Evolutionary conservation across 108 stramenopile genomes (phyloP), one percentile per base, ranked within the genome.

Genomic region (Pelagomonas calceolata): DNA sequence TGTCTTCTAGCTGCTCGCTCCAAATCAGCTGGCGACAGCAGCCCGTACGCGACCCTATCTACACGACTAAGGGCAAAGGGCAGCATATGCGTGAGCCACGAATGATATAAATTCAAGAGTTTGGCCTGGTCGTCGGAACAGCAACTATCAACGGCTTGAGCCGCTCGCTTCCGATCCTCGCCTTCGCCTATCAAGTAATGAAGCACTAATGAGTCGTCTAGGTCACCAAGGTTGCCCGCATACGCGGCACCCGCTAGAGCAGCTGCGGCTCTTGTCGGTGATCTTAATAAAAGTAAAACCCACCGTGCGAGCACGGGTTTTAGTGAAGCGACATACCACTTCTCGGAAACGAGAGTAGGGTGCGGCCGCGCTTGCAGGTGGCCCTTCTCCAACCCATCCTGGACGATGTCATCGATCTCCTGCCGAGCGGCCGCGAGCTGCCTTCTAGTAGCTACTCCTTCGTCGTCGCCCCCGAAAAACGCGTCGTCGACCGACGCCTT

Each of bases 31-130:
- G 32, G 66, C n/a, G 30, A 70, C 30, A 80, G 67, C 21, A 80
- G 60, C 9, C 80, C 80, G 43, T 69, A 80, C 7, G 67, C n/a
- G 14, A 80, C 80, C 37, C 80, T 73, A 44, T 80, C 73, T 34
- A 80, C 60, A 32, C 77, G 77, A 32, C 35, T 32, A 68, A 80
- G 63, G 15, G 68, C 72, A 45, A 77, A 76, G 35, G 80, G 76
- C 63, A 80, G 43, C 18, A 78, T 36, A 9, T 66, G 70, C 44
- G 35, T 18, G 36, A 80, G 64, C 80, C 80, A 80, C 14, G 70
- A 34, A 0, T 66, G 63, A 14, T 44, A 34, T 14, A 80, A 34
- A 26, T 69, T 74, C 16, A 80, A 29, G n/a, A 77, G 72, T 70
- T 78, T 77, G 63, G 67, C 68, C 71, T 68, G 67, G n/a, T 72